phyloP scores from a whole-genome alignment of 345 rosid species.

The Turnera subulata region DNA sequence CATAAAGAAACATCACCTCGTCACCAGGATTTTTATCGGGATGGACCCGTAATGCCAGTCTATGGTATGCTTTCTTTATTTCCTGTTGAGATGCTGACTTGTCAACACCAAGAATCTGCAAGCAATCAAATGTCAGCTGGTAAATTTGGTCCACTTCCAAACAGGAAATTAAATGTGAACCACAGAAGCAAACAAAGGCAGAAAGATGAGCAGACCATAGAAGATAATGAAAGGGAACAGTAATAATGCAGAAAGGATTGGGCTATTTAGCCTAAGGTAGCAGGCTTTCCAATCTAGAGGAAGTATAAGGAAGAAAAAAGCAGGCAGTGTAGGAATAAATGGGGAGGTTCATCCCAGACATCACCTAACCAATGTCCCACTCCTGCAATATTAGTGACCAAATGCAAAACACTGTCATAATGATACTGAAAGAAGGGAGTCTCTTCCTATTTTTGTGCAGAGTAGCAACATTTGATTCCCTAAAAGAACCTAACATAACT shows the following conservation, averaged over 20 bases:
- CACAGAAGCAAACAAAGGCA: background rate
- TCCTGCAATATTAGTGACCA: background rate
- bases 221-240: background rate
- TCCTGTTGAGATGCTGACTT: conserved; percentile 69
- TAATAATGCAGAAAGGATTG: background rate
- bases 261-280: no score
- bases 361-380: background rate
- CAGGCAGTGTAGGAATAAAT: background rate
- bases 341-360: background rate
- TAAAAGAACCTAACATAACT: background rate
- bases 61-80: conserved; percentile 86
- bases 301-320: no score
- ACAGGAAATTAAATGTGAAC: background rate
- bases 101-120: conserved; percentile 78
- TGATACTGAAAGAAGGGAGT: background rate
- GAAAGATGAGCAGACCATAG: background rate
- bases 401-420: background rate
- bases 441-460: background rate
- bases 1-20: conserved; percentile 40
- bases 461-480: background rate
- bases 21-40: conserved; percentile 93
- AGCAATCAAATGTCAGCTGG: background rate
- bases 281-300: no score
- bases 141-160: background rate
- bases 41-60: conserved; percentile 77